Base-by-base conservation (phyloP, 345 rosid species). In the Bretschneidera sinensis region DNA sequence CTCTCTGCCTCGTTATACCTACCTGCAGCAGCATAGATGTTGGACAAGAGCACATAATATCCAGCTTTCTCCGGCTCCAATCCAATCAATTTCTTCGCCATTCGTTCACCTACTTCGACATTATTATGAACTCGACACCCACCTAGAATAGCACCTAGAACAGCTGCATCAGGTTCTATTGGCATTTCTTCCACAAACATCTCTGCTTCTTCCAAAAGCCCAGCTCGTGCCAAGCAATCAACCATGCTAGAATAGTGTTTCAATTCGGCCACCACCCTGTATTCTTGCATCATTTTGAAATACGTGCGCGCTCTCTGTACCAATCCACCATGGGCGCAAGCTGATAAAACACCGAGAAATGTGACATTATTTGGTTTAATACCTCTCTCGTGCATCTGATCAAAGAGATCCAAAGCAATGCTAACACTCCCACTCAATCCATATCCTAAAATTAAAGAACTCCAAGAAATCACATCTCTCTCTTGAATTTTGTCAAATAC, bases 391-490 rank as follows among this genome's bases (percentile, higher is more conserved):
- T 54, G 55, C 91, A 83, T 83, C 57, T 51, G 52, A 34, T 83
- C 74, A 43, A 85, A 85, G 9, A 86, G 82, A 0, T 56, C 48
- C 54, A 74, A 24, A 11, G 81, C 77, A 51, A 59, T 43, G 17
- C 24, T 56, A 2, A 76, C 78, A 24, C 75, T 20, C 22, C 85
- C 92, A 22, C 59, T 75, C 62, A 83, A 54, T 17, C 92, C 92
- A 34, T 83, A 78, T 2, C 87, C 89, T 59, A 78, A 61, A 55
- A 83, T 80, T 62, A 86, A 69, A 17, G 89, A 79, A 76, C 85
- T 86, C 89, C 89, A 86, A 59, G 87, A 69, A 64, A 86, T 72
- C 51, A 86, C 83, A 48, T 86, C 92, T 57, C 62, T 71, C 11
- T 48, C 72, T 1, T 53, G 51, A 87, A 86, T 81, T n/a, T 31